phyloP scores from a whole-genome alignment of 2,329 filamentous ascomycete genomes.

The Trichoderma guizhouense region DNA sequence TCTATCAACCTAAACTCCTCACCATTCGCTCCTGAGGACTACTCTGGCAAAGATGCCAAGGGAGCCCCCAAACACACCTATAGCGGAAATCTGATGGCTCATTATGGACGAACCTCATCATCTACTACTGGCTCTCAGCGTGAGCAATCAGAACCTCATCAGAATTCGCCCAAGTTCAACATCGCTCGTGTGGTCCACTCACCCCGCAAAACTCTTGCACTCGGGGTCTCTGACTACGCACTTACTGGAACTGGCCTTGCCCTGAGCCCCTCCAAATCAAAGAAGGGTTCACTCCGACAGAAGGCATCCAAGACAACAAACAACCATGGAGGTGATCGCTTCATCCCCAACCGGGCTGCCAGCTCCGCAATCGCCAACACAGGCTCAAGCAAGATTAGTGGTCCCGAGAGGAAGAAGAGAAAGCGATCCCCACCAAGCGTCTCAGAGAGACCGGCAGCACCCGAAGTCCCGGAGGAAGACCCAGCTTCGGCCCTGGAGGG shows the following conservation, averaged over 20 bases:
- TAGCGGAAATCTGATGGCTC: slow-evolving; percentile 72
- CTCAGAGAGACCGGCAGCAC: slow-evolving; percentile 68
- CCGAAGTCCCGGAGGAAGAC: slow-evolving; percentile 78
- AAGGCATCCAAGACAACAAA: slow-evolving; percentile 74
- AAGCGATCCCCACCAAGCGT: slow-evolving; percentile 63
- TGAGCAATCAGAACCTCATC: slow-evolving; percentile 57
- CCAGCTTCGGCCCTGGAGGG: slow-evolving; percentile 74
- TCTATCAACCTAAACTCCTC: slow-evolving; percentile 60
- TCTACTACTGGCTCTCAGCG: slow-evolving; percentile 61
- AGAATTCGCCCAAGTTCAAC: slow-evolving; percentile 84
- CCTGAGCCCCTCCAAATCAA: slow-evolving; percentile 61
- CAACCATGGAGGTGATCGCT: slow-evolving; percentile 80
- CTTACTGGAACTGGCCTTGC: slow-evolving; percentile 74
- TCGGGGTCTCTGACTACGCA: slow-evolving; percentile 89
- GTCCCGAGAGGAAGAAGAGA: slow-evolving; percentile 65
- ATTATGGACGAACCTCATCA: slow-evolving; percentile 67
- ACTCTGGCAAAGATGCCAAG: slow-evolving; percentile 49
- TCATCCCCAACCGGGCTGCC: slow-evolving; percentile 89
- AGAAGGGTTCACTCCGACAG: slow-evolving; percentile 51
- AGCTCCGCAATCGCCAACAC: slow-evolving; percentile 83
- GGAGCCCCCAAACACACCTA: slow-evolving; percentile 69
- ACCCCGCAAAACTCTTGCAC: slow-evolving; percentile 78
- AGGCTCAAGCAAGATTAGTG: slow-evolving; percentile 78
- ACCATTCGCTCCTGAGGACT: slow-evolving; percentile 72
- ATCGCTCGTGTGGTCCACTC: slow-evolving; percentile 73